Base-by-base conservation (phyloP, 345 rosid genomes). In the Eucalyptus viminalis region DNA sequence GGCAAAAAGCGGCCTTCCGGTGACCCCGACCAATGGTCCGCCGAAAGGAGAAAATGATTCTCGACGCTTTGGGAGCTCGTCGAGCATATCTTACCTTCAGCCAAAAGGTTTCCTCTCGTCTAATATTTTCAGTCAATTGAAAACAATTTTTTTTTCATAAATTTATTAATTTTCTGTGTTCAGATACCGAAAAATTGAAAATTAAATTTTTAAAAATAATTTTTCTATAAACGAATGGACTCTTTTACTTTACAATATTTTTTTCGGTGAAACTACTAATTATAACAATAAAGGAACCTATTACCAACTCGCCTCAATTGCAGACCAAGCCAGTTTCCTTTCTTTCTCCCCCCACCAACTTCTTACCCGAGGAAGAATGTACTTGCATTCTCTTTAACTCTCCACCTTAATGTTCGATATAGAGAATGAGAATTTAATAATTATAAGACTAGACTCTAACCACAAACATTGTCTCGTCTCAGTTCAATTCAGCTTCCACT, bases 81-180 rank as follows among this genome's bases (percentile, higher is more conserved):
- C 3, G 62, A 0, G 27, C 7, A 5, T 19, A 37, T 19, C 81
- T 37, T 72, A 37, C 44, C 81, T 17, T 29, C n/a, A 6, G 31
- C 43, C 7, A 0, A 69, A 69, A 17, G 58, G 58, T 53, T 53
- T 53, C 58, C 58, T 53, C 58, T 53, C 58, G 24, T 53, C 10
- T 19, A 53, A 3, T 53, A 53, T 0, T 1, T 0, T 7, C 56
- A 19, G 58, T 53, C 58, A 53, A 0, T 53, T 19, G 0, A 53
- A 53, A 53, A 19, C 5, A 17, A 34, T 37, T 40, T 51, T 19
- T 4, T 49, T 50, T 17, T 16, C 3, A 0, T 53, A 53, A 53
- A 53, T 53, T 19, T 53, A 53, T 19, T 19, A 7, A 53, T 53
- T 53, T 53, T 0, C 0, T 0, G 0, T 19, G 24, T 19, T 53